Evolutionary conservation across 2,329 filamentous ascomycete species (phyloP), one percentile per base, ranked within the genome.

Genomic region (Trichophyton verrucosum): DNA sequence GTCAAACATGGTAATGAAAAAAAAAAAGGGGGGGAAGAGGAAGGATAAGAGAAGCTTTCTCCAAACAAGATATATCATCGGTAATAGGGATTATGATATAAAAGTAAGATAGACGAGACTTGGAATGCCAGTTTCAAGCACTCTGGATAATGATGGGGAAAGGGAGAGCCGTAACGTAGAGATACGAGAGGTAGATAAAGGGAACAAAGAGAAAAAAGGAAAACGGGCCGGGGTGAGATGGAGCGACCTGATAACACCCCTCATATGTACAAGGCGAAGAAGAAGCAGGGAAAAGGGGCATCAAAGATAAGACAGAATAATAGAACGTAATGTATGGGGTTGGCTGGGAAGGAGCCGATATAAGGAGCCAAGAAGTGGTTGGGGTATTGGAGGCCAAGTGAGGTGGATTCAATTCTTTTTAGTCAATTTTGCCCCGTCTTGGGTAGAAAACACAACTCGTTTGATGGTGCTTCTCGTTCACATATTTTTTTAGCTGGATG

Each of bases 181-280:
- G 40, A 44, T 13, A 38, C 3, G 9, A 38, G 9, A 38, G 33
- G n/a, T 6, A 8, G 40, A 44, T 7, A 44, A 44, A n/a, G n/a
- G 40, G 15, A 15, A n/a, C 15, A 17, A 44, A 44, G 15, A 17
- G 15, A n/a, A 44, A 44, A 17, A 44, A 30, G 15, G 15, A 30
- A 53, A 53, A 53, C 8, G 22, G 44, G 44, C 44, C 17, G 20
- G 27, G 49, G 22, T 11, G 27, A 53, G 27, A 7, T 6, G 30
- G 49, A 15, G 49, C 13, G 49, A 33, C 49, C 47, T 30, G 24
- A 30, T 51, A 24, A n/a, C 47, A 51, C 47, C 47, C 44, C 49
- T 30, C 49, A 53, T 53, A 53, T 53, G 49, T 53, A 53, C 49
- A 53, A 47, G n/a, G 49, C 15, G 49, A 53, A 53, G 49, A 53